Evolutionary conservation across 768 basidiomycete species (phyloP), one percentile per base, ranked within the genome.

Genomic region (Lactarius hatsudake): DNA sequence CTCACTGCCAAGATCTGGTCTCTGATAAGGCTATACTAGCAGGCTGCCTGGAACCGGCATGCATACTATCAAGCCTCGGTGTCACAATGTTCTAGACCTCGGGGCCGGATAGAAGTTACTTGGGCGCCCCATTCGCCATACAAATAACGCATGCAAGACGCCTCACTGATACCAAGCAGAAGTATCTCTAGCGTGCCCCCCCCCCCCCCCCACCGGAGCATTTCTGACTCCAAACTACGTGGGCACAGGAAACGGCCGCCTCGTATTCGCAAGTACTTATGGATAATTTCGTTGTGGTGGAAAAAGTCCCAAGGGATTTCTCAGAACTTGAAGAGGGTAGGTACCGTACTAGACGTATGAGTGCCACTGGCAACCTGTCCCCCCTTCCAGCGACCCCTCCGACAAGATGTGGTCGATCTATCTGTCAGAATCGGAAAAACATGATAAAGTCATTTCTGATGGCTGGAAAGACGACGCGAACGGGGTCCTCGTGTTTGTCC

Each of bases 371-470:
- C 48, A 51, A 26, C 51, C 12, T 51, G 23, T 51, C 23, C 51
- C 51, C 2, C 23, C 51, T 51, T 26, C 51, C 1, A 23, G 56
- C 30, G 56, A 36, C 9, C 34, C 56, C 9, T 51, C 65, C 20
- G 61, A 45, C 6, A 62, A 62, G 32, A 62, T 66, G 28, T 66
- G 65, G 65, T 66, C 53, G 20, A 40, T 66, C n/a, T 66, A 66
- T 43, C 26, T 66, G 30, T 34, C 30, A 2, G 61, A 62, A 55
- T 34, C 40, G 13, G 36, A 61, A 61, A 66, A 62, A 40, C 48
- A 36, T 28, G 65, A 56, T 57, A 30, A n/a, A 2, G 61, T 12
- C 23, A 26, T 62, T 18, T 38, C 62, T 38, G 65, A 66, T 26
- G 51, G 12, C 5, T 28, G 28, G 26, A 34, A 36, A 32, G 42